A percentile compares a stretch with the other conserved stretches of the same genome.
These are phyloP conservation scores for Mesotaenium endlicherianum DNA, from an alignment of 139 green algal species.

Conservation along the genomic window DNA sequence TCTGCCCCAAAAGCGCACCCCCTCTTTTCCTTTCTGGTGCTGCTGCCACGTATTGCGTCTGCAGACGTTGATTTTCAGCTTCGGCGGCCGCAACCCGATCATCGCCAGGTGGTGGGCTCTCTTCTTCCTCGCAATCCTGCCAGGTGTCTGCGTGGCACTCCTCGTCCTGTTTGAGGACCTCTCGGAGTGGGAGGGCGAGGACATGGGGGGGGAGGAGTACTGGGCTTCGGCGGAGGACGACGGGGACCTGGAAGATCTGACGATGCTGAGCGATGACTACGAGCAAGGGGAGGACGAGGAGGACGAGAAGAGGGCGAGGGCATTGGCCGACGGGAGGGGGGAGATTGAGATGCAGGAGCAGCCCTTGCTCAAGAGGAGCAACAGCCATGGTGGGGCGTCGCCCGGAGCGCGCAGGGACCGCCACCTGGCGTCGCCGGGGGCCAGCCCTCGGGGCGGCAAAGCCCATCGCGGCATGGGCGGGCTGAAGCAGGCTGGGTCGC, in stretches of 20 bases:
- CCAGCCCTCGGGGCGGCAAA: too few relatives aligned
- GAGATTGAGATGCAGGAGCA: constrained; percentile 3
- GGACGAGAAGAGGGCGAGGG: neutral
- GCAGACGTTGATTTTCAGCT: constrained; percentile 18
- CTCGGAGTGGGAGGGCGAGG: constrained; percentile 29
- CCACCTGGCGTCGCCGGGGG: too few relatives aligned
- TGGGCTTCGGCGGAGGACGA: neutral
- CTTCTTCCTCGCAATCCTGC: constrained; percentile 22
- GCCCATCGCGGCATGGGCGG: too few relatives aligned
- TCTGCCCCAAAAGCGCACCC: neutral
- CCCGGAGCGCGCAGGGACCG: too few relatives aligned
- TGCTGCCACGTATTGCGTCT: neutral
- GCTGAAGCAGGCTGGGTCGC: too few relatives aligned
- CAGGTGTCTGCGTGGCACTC: constrained; percentile 3
- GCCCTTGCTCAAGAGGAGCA: too few relatives aligned
- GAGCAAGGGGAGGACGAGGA: neutral
- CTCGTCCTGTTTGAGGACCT: constrained; percentile 39
- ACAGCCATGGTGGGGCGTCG: too few relatives aligned
- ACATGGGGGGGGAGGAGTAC: neutral
- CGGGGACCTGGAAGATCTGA: neutral
- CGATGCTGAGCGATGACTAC: constrained; percentile 27
- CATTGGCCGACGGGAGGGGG: neutral
- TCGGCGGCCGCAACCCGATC: constrained; percentile 30
- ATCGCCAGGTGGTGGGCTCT: constrained; percentile 7
- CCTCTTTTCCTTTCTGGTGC: neutral